Evolutionary conservation across 345 rosid genomes (phyloP).

Genomic region (Dipteronia sinensis): DNA sequence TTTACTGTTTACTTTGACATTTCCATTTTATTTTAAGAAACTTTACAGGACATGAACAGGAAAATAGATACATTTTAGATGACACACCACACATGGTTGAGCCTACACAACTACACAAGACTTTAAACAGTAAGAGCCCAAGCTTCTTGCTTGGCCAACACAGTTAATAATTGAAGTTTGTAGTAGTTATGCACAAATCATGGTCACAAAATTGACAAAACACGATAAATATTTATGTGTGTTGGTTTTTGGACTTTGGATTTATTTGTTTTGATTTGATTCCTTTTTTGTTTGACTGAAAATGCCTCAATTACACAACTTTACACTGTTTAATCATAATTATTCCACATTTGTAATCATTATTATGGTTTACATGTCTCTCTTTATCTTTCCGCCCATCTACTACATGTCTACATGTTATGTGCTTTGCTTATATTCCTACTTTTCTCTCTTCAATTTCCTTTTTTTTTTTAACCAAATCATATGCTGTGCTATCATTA

Average conservation of each 20-base stretch:
- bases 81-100: slow-evolving; percentile 19
- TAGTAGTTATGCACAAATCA: slow-evolving; percentile 11
- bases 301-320: slow-evolving; percentile 15
- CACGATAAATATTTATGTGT: not conserved
- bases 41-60: no score
- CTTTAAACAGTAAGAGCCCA: not conserved
- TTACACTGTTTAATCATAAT: slow-evolving; percentile 26
- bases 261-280: slow-evolving; percentile 14
- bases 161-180: slow-evolving; percentile 18
- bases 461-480: not conserved
- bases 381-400: slow-evolving; percentile 2
- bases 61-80: no score
- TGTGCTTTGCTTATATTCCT: not conserved
- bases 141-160: not conserved
- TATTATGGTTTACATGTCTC: slow-evolving; percentile 15
- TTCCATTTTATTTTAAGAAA: no score
- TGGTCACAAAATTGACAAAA: slow-evolving; percentile 16
- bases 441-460: not conserved
- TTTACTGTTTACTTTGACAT: not conserved
- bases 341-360: slow-evolving; percentile 28
- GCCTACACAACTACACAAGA: slow-evolving; percentile 14
- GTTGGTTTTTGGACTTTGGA: slow-evolving; percentile 9
- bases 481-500: slow-evolving; percentile 13
- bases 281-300: slow-evolving; percentile 25
- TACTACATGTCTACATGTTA: no score